Evolutionary conservation across 2,329 filamentous ascomycete species (phyloP), one percentile per base, ranked within the genome.

Genomic region (Monosporascus cannonballus): DNA sequence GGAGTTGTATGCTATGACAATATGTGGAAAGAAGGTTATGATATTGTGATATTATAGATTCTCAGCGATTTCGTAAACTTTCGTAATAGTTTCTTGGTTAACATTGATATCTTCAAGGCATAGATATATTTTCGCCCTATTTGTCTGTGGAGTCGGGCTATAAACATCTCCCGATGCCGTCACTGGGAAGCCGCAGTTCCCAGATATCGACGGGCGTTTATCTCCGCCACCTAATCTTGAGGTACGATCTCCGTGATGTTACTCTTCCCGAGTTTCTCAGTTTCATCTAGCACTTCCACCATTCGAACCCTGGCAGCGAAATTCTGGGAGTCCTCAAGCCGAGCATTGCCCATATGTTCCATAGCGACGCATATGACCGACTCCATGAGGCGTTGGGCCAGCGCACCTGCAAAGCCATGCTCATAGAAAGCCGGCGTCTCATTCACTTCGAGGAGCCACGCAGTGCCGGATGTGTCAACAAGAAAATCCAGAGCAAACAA

Each of bases 381-480:
- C 54, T 72, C 69, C 69, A 72, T 70, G 2, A 72, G 55, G 0
- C 67, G 55, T 39, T 63, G 34, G 0, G 70, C 63, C 46, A 72
- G 38, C n/a, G 64, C 59, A 0, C 69, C 69, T 0, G 69, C 68
- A 1, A 68, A 61, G 0, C 66, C 67, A 0, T 67, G 58, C 20
- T 72, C 52, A 44, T 72, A 72, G 41, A 72, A 71, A 0, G 69
- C 69, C 0, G 70, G 70, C 22, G 69, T 70, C 57, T 72, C 69
- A 18, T 72, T 72, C 1, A 67, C 69, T 53, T 72, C 70, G 0
- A 72, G 51, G 0, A 72, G 50, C 70, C 70, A 72, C 0, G 62
- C 66, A 0, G 50, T 62, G 0, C 69, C 70, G 0, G 52, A 51
- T 0, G 57, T 55, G 39, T 72, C 70, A 6, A 72, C 49, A 18